Percentiles rank a stretch among this genome's conserved stretches.
These are phyloP conservation scores for Rubia tinctorum DNA, from an alignment of 305 asterid species.

Conservation along the genomic window DNA sequence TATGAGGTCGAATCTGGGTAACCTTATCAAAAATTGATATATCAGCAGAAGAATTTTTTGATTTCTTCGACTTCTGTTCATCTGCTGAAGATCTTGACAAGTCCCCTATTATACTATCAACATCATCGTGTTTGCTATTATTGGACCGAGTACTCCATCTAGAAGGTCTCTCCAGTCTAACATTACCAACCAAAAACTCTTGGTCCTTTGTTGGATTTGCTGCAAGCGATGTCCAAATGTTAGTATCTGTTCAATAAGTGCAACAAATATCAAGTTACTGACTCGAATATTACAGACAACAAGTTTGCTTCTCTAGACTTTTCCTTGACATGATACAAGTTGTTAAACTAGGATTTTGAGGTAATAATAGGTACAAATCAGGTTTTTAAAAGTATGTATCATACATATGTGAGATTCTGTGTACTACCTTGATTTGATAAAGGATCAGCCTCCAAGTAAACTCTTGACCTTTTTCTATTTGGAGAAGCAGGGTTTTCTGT, in stretches of 20 bases:
- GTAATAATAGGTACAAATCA: neutral
- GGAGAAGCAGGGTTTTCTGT: constrained; percentile 42
- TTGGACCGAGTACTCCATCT: constrained; percentile 33
- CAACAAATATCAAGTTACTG: neutral
- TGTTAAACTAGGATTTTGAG: neutral
- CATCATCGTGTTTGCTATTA: constrained; percentile 35
- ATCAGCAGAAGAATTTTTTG: constrained; percentile 33
- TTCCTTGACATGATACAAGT: neutral
- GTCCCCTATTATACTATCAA: constrained; percentile 32
- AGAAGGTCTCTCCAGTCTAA: constrained; percentile 32
- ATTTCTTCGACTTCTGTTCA: constrained; percentile 45
- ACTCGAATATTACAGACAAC: neutral
- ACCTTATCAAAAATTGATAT: constrained; percentile 53
- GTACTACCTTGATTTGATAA: constrained; percentile 51
- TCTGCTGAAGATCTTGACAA: constrained; percentile 24
- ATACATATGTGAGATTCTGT: neutral
- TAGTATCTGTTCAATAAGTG: neutral
- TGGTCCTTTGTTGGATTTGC: constrained; percentile 30
- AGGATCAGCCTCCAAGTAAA: constrained; percentile 35
- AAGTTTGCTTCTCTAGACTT: neutral
- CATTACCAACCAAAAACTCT: constrained; percentile 29
- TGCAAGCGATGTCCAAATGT: neutral
- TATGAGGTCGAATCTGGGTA: constrained; percentile 1
- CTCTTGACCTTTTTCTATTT: constrained; percentile 50
- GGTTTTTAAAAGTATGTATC: neutral